Evolutionary conservation across 306 rosid genomes (phyloP).

Genomic region (Fragaria iinumae): DNA sequence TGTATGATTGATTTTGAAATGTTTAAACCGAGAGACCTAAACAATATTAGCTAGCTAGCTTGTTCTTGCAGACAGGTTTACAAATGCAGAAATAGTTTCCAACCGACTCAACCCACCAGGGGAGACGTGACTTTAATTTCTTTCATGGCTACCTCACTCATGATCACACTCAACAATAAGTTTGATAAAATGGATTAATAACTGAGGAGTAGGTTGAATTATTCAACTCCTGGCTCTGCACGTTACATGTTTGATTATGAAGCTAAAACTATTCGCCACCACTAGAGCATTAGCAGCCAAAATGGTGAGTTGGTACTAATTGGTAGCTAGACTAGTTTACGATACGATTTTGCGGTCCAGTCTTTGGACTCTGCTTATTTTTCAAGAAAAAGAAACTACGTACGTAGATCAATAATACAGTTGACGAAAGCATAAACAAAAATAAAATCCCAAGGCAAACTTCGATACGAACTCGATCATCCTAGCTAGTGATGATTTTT

Average conservation of each 20-base stretch:
- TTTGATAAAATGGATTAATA: not conserved
- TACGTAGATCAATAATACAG: not conserved
- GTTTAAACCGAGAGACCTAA: not conserved
- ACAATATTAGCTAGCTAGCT: not conserved
- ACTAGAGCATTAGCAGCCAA: conserved; percentile 8
- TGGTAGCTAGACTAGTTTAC: not conserved
- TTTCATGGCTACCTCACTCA: not conserved
- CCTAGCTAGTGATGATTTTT: not conserved
- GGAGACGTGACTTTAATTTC: not conserved
- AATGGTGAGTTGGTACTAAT: conserved; percentile 2
- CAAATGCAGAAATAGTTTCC: not conserved
- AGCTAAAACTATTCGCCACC: not conserved
- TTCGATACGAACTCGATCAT: not conserved
- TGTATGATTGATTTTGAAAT: not conserved
- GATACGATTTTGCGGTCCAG: not conserved
- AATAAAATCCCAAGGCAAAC: not conserved
- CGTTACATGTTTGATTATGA: conserved; percentile 9
- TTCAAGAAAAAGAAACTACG: not conserved
- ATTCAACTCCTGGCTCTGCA: conserved; percentile 4
- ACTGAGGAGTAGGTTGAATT: not conserved
- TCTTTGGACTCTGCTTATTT: not conserved
- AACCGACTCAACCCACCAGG: not conserved
- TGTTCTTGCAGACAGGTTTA: not conserved
- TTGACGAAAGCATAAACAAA: not conserved
- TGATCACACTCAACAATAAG: not conserved